phyloP scores from a whole-genome alignment of 345 rosid species.

The Boechera divaricarpa region DNA sequence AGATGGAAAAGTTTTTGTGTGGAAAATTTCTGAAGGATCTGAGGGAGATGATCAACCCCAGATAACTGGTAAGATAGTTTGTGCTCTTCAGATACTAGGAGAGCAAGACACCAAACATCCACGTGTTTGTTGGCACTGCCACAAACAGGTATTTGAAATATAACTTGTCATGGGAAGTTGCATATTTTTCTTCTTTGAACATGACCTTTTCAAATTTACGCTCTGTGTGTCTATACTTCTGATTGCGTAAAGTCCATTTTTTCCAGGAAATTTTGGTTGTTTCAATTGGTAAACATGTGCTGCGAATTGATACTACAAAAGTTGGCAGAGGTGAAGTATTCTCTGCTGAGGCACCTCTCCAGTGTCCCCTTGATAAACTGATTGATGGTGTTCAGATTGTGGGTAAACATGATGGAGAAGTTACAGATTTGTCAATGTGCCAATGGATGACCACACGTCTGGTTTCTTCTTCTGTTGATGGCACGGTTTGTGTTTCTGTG shows the following conservation, averaged over 20 bases:
- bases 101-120: constrained; percentile 69
- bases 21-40: constrained; percentile 82
- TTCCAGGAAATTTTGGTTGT: constrained; percentile 83
- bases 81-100: constrained; percentile 69
- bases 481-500: constrained; percentile 66
- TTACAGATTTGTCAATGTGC: constrained; percentile 96
- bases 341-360: constrained; percentile 78
- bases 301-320: constrained; percentile 78
- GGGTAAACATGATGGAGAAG: constrained; percentile 90
- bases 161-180: not conserved
- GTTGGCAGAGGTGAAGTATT: constrained; percentile 64
- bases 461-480: constrained; percentile 89
- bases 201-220: not conserved
- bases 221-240: not conserved
- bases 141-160: constrained; percentile 83
- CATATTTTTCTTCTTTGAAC: constrained; percentile 6
- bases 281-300: constrained; percentile 72
- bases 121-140: constrained; percentile 91
- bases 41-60: constrained; percentile 76
- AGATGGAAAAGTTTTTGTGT: constrained; percentile 75
- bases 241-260: constrained; percentile 6
- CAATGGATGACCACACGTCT: constrained; percentile 85
- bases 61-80: constrained; percentile 63
- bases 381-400: constrained; percentile 80
- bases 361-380: constrained; percentile 66